phyloP scores from a whole-genome alignment of 306 rosid genomes.

The Fragaria nilgerrensis region DNA sequence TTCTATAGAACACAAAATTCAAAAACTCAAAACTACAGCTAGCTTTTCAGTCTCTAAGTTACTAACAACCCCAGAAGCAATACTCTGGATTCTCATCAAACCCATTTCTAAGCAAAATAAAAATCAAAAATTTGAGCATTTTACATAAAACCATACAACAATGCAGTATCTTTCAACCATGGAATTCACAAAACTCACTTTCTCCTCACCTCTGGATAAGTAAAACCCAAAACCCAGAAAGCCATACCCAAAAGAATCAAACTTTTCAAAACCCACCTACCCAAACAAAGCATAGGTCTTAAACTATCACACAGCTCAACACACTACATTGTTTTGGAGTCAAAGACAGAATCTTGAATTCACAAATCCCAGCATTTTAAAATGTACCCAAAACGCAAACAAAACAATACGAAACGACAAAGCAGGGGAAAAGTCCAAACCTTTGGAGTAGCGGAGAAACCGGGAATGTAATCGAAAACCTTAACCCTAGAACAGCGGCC shows the following conservation, averaged over 20 bases:
- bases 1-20: not conserved
- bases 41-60: not conserved
- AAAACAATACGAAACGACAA: constrained; percentile 48
- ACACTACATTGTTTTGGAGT: constrained; percentile 11
- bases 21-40: not conserved
- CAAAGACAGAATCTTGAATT: constrained; percentile 43
- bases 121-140: constrained; percentile 11
- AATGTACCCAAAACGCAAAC: not conserved
- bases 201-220: constrained; percentile 28
- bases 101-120: not conserved
- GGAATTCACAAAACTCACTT: constrained; percentile 15
- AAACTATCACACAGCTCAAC: constrained; percentile 19
- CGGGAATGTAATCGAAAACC: constrained; percentile 18
- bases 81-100: not conserved
- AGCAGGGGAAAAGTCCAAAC: constrained; percentile 22
- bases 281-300: not conserved
- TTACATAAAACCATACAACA: constrained; percentile 16
- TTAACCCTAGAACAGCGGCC: constrained; percentile 29
- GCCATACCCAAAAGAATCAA: constrained; percentile 6
- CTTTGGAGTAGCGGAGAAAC: constrained; percentile 41
- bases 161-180: constrained; percentile 30
- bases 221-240: constrained; percentile 19
- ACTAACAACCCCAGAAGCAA: not conserved
- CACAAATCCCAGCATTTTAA: constrained; percentile 20
- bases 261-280: constrained; percentile 3